Evolutionary conservation across 106 monocot genomes (phyloP).

Genomic region (Posidonia australis): DNA sequence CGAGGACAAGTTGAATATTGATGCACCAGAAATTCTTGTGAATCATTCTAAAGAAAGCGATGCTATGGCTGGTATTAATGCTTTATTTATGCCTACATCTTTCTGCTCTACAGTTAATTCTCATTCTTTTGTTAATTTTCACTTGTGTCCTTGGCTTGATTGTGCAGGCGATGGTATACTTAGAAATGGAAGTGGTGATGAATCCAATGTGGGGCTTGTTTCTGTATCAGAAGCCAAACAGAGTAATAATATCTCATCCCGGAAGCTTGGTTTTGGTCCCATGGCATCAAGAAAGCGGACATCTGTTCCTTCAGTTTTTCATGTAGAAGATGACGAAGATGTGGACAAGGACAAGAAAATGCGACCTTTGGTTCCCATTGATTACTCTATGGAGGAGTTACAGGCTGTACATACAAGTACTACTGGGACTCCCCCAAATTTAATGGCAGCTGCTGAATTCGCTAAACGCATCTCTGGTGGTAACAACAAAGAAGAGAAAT

Average conservation of each 20-base stretch:
- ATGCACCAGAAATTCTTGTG: conserved; percentile 6
- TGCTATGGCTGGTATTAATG: conserved; percentile 18
- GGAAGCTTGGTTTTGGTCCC: conserved; percentile 84
- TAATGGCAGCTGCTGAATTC: conserved; percentile 83
- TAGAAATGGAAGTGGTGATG: conserved; percentile 24
- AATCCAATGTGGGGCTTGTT: background rate
- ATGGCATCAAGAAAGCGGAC: conserved; percentile 67
- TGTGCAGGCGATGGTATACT: conserved; percentile 31
- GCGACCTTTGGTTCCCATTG: conserved; percentile 95
- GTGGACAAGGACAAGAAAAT: conserved; percentile 69
- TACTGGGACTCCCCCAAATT: conserved; percentile 38
- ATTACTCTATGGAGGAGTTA: conserved; percentile 86
- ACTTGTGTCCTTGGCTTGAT: background rate
- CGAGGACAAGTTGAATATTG: conserved; percentile 27
- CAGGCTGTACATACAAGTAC: conserved; percentile 47
- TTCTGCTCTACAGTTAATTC: background rate
- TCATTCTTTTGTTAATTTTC: background rate
- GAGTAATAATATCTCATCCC: conserved; percentile 40
- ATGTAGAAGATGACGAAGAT: conserved; percentile 84
- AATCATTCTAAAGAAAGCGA: conserved; percentile 11
- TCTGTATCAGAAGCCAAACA: conserved; percentile 44
- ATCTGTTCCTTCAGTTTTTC: conserved; percentile 79
- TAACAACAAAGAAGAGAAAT: conserved; percentile 62
- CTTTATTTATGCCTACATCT: conserved; percentile 11
- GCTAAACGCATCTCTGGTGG: conserved; percentile 65